Conservation (phyloP, 2,329 filamentous ascomycete genomes). For the Periconia sp. region DNA sequence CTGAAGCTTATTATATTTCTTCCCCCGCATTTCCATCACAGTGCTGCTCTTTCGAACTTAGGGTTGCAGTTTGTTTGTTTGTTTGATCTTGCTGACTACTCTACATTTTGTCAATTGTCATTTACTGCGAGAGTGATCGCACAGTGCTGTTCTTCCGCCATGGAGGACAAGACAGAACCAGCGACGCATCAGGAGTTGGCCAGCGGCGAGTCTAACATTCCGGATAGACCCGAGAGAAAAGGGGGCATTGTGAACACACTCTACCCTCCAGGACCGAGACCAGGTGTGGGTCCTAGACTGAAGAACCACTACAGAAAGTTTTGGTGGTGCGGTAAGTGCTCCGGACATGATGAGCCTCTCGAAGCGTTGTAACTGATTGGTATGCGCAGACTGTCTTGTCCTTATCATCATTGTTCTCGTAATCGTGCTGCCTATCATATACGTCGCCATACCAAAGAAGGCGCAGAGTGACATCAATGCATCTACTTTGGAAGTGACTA, state of each 20-base stretch:
- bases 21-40: conserved; percentile 30
- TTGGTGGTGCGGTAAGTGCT: conserved; percentile 42
- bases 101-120: conserved; percentile 1
- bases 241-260: conserved; percentile 36
- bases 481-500: conserved; percentile 53
- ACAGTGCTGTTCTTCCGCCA: conserved; percentile 11
- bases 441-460: conserved; percentile 60
- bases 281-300: conserved; percentile 31
- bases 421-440: conserved; percentile 60
- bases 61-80: conserved; percentile 2
- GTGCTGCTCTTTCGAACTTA: conserved; percentile 3
- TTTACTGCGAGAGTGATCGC: not conserved
- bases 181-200: not conserved
- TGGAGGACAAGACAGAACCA: conserved; percentile 25
- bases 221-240: conserved; percentile 17
- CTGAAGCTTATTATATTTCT: not conserved
- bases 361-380: conserved; percentile 6
- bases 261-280: conserved; percentile 36
- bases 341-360: not conserved
- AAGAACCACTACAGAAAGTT: conserved; percentile 43
- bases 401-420: conserved; percentile 55
- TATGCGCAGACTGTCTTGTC: conserved; percentile 47
- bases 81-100: not conserved
- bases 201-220: not conserved
- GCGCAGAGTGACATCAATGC: conserved; percentile 58